Evolutionary conservation across 2,329 filamentous ascomycete species (phyloP).

Genomic region (Aspergillus fischeri): DNA sequence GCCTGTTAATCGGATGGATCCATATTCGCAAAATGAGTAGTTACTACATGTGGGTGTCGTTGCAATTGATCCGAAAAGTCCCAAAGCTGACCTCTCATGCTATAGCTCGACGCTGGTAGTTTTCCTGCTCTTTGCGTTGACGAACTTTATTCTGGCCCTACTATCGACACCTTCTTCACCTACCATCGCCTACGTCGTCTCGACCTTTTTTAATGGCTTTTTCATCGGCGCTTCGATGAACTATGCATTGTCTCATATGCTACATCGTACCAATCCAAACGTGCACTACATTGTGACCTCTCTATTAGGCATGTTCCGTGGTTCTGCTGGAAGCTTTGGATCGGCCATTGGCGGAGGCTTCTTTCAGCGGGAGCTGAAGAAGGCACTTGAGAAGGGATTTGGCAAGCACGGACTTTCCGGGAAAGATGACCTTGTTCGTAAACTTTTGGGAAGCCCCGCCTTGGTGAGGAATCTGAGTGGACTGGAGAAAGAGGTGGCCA

Average conservation of each 20-base stretch:
- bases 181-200: slow-evolving; percentile 52
- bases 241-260: slow-evolving; percentile 74
- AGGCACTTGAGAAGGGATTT: slow-evolving; percentile 56
- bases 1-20: slow-evolving; percentile 67
- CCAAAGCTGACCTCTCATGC: neutral
- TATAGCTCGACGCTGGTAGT: slow-evolving; percentile 55
- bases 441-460: slow-evolving; percentile 56
- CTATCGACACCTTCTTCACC: slow-evolving; percentile 53
- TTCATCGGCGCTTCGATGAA: slow-evolving; percentile 70
- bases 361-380: slow-evolving; percentile 61
- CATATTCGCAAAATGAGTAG: slow-evolving; percentile 70
- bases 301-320: slow-evolving; percentile 72
- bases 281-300: slow-evolving; percentile 73
- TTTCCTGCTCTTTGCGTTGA: slow-evolving; percentile 59
- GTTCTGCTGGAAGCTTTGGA: slow-evolving; percentile 77
- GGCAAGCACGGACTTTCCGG: slow-evolving; percentile 36
- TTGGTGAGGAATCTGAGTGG: slow-evolving; percentile 49
- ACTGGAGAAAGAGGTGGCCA: slow-evolving; percentile 48
- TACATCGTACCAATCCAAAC: slow-evolving; percentile 64
- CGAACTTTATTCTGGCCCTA: slow-evolving; percentile 54
- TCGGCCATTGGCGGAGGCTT: slow-evolving; percentile 74
- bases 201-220: slow-evolving; percentile 67
- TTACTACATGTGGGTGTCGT: slow-evolving; percentile 58
- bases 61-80: neutral
- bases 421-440: slow-evolving; percentile 47